Conservation (phyloP, 2,329 filamentous ascomycete species). For the Penicillium glabrum region DNA sequence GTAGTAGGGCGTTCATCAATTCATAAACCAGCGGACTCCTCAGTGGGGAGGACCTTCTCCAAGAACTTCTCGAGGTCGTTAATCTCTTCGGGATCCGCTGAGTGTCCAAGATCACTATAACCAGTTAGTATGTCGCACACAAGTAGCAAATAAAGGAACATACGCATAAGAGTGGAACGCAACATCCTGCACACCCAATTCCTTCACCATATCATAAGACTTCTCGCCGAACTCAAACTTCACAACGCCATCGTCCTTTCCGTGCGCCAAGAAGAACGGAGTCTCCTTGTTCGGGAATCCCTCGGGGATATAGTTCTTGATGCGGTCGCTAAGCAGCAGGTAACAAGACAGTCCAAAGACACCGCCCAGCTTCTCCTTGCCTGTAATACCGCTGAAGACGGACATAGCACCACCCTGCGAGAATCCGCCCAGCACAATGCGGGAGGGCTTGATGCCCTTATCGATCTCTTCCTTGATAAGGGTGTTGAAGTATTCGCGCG, state of each 20-base stretch:
- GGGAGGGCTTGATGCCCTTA: conserved; percentile 74
- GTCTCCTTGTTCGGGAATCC: conserved; percentile 68
- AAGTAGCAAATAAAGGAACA: conserved; percentile 32
- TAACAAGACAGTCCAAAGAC: conserved; percentile 85
- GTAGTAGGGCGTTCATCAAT: conserved; percentile 18
- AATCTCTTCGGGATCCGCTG: conserved; percentile 74
- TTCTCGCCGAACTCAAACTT: conserved; percentile 65
- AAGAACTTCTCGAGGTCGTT: conserved; percentile 73
- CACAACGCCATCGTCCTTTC: conserved; percentile 74
- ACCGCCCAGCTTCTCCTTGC: conserved; percentile 73
- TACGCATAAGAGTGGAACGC: conserved; percentile 75
- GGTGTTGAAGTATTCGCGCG: conserved; percentile 71
- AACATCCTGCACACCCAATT: conserved; percentile 67
- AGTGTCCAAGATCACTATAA: conserved; percentile 68
- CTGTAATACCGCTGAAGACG: conserved; percentile 75
- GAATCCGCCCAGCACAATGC: conserved; percentile 72
- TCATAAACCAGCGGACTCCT: conserved; percentile 43
- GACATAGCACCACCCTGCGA: conserved; percentile 83
- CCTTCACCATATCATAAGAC: conserved; percentile 67
- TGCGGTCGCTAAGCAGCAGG: conserved; percentile 67
- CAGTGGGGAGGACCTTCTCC: conserved; percentile 51
- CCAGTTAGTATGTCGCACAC: conserved; percentile 6
- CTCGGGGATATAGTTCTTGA: conserved; percentile 58
- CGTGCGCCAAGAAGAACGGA: conserved; percentile 86
- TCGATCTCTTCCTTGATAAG: conserved; percentile 80